Conservation (phyloP, 148 eudicot species). For the Diospyros kaki region DNA sequence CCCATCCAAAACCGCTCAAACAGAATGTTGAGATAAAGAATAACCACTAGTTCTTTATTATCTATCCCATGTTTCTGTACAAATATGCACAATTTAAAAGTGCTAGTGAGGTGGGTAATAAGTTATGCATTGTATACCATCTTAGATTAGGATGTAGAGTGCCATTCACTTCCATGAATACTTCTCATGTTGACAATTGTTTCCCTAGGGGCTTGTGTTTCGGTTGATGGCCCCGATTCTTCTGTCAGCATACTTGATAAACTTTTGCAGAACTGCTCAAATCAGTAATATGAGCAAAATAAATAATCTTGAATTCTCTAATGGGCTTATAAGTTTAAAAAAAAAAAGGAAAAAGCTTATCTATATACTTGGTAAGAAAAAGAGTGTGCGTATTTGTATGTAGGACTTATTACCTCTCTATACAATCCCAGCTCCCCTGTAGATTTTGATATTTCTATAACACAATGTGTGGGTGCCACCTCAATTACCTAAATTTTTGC, state of each 20-base stretch:
- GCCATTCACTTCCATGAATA: constrained; percentile 4
- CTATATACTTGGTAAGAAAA: background rate
- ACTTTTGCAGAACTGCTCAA: constrained; percentile 49
- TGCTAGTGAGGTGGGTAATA: background rate
- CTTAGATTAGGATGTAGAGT: background rate
- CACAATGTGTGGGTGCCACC: constrained; percentile 57
- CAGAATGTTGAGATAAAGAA: constrained; percentile 12
- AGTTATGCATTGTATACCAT: background rate
- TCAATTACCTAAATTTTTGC: constrained; percentile 28
- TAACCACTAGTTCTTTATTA: constrained; percentile 10
- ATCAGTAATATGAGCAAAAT: constrained; percentile 8
- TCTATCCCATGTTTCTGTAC: constrained; percentile 7
- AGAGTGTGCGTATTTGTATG: background rate
- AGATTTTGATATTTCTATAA: constrained; percentile 46
- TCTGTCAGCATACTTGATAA: constrained; percentile 39
- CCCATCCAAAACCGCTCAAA: background rate
- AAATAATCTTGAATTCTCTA: background rate
- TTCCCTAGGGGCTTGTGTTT: constrained; percentile 16
- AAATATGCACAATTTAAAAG: constrained; percentile 8
- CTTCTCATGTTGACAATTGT: constrained; percentile 13
- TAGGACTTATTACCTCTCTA: constrained; percentile 32
- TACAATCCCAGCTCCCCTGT: constrained; percentile 32
- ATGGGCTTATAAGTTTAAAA: too few relatives aligned
- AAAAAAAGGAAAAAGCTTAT: too few relatives aligned
- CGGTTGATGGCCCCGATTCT: constrained; percentile 23